Evolutionary conservation across 139 green algal species (phyloP).

Genomic region (Chlamydomonas schloesseri): DNA sequence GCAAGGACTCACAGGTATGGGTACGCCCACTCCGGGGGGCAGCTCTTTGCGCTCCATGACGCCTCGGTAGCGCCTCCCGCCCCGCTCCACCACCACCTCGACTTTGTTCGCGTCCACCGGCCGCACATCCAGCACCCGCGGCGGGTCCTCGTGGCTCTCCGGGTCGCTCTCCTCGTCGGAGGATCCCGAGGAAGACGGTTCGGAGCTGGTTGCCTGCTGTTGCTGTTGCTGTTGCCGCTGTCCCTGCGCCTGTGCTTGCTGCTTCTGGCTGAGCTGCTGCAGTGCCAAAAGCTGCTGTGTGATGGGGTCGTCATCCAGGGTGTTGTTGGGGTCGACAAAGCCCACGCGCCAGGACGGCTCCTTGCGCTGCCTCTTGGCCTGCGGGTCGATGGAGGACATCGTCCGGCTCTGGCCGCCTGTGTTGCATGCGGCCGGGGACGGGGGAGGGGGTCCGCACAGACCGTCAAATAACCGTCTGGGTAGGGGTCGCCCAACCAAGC

Average conservation of each 20-base stretch:
- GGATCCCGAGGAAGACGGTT: not conserved
- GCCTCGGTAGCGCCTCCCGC: not conserved
- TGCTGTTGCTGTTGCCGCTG: not conserved
- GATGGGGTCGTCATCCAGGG: not conserved
- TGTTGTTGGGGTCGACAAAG: constrained; percentile 19
- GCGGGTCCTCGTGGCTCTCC: not conserved
- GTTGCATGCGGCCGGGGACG: no score
- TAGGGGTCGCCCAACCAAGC: no score
- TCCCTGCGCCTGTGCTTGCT: no score
- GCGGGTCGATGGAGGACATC: not conserved
- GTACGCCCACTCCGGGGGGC: constrained; percentile 12
- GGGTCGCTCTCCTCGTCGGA: not conserved
- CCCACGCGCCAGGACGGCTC: constrained; percentile 1
- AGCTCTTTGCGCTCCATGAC: constrained; percentile 18
- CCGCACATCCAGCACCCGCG: not conserved
- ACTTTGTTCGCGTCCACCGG: not conserved
- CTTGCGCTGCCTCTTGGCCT: constrained; percentile 23
- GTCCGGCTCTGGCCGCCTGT: no score
- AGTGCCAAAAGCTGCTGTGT: no score
- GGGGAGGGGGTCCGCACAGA: no score
- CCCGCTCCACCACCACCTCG: constrained; percentile 26
- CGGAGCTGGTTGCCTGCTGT: not conserved
- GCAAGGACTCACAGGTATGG: constrained; percentile 1
- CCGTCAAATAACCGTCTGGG: no score
- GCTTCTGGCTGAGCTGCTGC: not conserved